Evolutionary conservation across 1,139 yeast species (phyloP).

Genomic region (Kurtzmaniella quercitrusa): DNA sequence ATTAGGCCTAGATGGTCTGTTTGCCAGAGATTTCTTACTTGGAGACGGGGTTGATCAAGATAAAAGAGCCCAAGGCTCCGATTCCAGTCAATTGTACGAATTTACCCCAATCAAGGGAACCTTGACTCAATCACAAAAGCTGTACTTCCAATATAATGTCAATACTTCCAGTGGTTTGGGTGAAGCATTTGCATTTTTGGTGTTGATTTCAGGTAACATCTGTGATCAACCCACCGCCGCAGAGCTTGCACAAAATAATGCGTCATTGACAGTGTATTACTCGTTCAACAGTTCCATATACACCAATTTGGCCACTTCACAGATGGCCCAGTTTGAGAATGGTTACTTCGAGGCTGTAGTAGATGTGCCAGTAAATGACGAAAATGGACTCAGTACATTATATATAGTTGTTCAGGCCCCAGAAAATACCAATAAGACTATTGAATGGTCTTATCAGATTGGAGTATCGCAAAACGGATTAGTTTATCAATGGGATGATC

Average conservation of each 20-base stretch:
- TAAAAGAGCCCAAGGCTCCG: slow-evolving; percentile 2
- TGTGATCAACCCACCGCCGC: slow-evolving; percentile 44
- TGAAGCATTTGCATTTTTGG: slow-evolving; percentile 47
- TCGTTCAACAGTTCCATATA: slow-evolving; percentile 44
- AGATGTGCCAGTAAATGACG: slow-evolving; percentile 22
- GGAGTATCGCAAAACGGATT: slow-evolving; percentile 67
- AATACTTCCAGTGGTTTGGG: slow-evolving; percentile 45
- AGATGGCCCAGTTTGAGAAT: slow-evolving; percentile 28
- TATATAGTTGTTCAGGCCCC: slow-evolving; percentile 51
- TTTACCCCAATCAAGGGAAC: slow-evolving; percentile 39
- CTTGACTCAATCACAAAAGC: slow-evolving; percentile 25
- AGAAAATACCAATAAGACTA: slow-evolving; percentile 31
- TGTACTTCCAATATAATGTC: slow-evolving; percentile 42
- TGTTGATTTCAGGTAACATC: slow-evolving; percentile 58
- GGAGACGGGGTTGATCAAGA: slow-evolving; percentile 1
- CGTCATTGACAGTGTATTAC: slow-evolving; percentile 46
- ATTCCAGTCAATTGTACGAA: slow-evolving; percentile 33
- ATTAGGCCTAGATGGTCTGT: not conserved
- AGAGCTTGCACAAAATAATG: slow-evolving; percentile 16
- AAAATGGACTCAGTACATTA: slow-evolving; percentile 13
- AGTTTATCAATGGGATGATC: slow-evolving; percentile 66
- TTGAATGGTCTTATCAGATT: slow-evolving; percentile 57
- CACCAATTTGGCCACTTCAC: slow-evolving; percentile 23
- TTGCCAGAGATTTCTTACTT: slow-evolving; percentile 1
- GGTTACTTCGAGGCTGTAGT: slow-evolving; percentile 60